These are phyloP conservation scores for Termitomyces sp. DNA, from an alignment of 1,284 basidiomycete genomes.

Conservation along the genomic window DNA sequence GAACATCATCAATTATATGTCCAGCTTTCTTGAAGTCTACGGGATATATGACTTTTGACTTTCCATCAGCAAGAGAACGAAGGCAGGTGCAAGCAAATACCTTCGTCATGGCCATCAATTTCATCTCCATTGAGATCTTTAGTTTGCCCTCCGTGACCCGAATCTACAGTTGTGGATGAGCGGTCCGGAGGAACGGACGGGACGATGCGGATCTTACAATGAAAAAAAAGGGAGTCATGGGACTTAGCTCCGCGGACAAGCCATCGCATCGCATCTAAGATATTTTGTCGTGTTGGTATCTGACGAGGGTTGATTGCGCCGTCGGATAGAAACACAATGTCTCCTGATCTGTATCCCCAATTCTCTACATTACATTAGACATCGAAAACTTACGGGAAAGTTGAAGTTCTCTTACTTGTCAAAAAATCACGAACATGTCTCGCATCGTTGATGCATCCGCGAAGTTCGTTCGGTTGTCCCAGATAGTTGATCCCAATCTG, in stretches of 20 bases:
- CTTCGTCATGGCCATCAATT: slow-evolving; percentile 65
- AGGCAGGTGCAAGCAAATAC: slow-evolving; percentile 24
- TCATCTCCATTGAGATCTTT: slow-evolving; percentile 68
- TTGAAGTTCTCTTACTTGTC: slow-evolving; percentile 38
- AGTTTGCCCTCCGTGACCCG: slow-evolving; percentile 83
- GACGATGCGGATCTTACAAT: slow-evolving; percentile 47
- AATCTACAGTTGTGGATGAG: slow-evolving; percentile 37
- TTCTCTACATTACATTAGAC: slow-evolving; percentile 31
- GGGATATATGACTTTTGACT: slow-evolving; percentile 57
- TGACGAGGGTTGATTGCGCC: slow-evolving; percentile 51
- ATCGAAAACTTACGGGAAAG: not conserved
- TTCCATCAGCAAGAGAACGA: not conserved
- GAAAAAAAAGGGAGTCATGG: slow-evolving; percentile 85
- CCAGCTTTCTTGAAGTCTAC: slow-evolving; percentile 68
- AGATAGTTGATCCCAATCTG: slow-evolving; percentile 80
- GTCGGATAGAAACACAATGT: slow-evolving; percentile 81
- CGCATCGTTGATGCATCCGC: slow-evolving; percentile 84
- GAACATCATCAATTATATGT: slow-evolving; percentile 74
- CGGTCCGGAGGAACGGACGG: not conserved
- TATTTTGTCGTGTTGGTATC: slow-evolving; percentile 74
- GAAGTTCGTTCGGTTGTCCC: slow-evolving; percentile 56
- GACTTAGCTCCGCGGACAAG: slow-evolving; percentile 70
- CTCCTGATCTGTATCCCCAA: slow-evolving; percentile 61
- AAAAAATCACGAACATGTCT: slow-evolving; percentile 68
- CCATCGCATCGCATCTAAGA: slow-evolving; percentile 84